Conservation (phyloP, 176 grass and related monocot genomes). For the Paspalum vaginatum region DNA sequence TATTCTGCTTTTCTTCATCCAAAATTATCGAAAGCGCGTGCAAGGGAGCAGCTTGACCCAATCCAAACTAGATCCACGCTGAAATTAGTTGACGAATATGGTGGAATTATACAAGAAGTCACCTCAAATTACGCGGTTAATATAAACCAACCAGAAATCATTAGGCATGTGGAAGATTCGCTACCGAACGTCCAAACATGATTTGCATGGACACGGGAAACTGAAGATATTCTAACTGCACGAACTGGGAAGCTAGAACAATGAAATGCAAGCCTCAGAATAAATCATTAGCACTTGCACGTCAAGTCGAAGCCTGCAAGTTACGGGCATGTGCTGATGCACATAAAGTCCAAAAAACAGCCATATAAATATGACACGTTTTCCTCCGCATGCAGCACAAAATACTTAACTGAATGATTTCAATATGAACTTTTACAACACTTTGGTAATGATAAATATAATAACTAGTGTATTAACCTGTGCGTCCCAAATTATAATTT, state of each 20-base stretch:
- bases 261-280: not conserved
- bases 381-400: not conserved
- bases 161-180: not conserved
- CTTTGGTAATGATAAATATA: too few relatives aligned
- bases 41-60: too few relatives aligned
- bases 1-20: not conserved
- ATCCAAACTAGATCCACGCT: not conserved
- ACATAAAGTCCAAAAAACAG: not conserved
- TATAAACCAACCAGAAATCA: not conserved
- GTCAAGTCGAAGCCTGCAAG: not conserved
- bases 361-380: not conserved
- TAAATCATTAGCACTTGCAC: not conserved
- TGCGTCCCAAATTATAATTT: too few relatives aligned
- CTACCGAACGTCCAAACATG: not conserved
- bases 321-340: slow-evolving; percentile 16
- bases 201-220: not conserved
- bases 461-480: too few relatives aligned
- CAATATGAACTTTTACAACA: too few relatives aligned
- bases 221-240: not conserved
- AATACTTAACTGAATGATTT: not conserved
- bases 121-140: not conserved
- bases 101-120: not conserved
- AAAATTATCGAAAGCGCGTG: not conserved
- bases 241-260: not conserved
- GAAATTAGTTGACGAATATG: not conserved